Evolutionary conservation across 176 grass and related monocot species (phyloP).

Genomic region (Elymus sibiricus): DNA sequence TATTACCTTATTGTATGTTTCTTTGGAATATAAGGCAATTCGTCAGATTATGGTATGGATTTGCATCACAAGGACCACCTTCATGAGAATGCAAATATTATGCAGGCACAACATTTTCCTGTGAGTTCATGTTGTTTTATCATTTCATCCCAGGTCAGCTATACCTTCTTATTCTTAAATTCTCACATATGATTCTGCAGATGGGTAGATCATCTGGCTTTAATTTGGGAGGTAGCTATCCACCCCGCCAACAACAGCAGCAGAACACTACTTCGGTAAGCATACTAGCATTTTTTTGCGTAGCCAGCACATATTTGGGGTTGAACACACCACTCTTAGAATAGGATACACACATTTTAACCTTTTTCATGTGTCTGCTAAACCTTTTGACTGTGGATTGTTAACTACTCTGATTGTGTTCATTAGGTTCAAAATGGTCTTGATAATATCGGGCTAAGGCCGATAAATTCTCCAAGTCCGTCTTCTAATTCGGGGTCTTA

Average conservation of each 20-base stretch:
- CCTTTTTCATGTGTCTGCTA: not conserved
- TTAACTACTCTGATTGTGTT: conserved; percentile 36
- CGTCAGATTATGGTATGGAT: conserved; percentile 74
- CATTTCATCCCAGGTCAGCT: not conserved
- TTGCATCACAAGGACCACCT: conserved; percentile 93
- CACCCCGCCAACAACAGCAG: conserved; percentile 64
- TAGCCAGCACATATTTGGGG: conserved; percentile 41
- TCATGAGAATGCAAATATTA: conserved; percentile 79
- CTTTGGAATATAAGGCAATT: conserved; percentile 58
- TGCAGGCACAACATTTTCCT: conserved; percentile 73
- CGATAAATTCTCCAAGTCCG: conserved; percentile 50
- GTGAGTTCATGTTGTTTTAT: conserved; percentile 51
- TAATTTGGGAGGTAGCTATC: conserved; percentile 74
- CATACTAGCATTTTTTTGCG: conserved; percentile 35
- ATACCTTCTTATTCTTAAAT: conserved; percentile 15
- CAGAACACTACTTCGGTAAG: conserved; percentile 67
- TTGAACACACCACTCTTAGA: conserved; percentile 40
- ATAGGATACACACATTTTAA: conserved; percentile 14
- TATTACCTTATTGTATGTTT: conserved; percentile 27
- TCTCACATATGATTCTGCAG: conserved; percentile 36
- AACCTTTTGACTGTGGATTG: conserved; percentile 21
- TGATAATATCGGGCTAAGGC: conserved; percentile 68
- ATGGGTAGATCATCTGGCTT: conserved; percentile 85
- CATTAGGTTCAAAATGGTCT: conserved; percentile 69
- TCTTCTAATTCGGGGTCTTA: conserved; percentile 49